These are phyloP conservation scores for Solanum etuberosum DNA, from an alignment of 257 asterid species.

Conservation along the genomic window DNA sequence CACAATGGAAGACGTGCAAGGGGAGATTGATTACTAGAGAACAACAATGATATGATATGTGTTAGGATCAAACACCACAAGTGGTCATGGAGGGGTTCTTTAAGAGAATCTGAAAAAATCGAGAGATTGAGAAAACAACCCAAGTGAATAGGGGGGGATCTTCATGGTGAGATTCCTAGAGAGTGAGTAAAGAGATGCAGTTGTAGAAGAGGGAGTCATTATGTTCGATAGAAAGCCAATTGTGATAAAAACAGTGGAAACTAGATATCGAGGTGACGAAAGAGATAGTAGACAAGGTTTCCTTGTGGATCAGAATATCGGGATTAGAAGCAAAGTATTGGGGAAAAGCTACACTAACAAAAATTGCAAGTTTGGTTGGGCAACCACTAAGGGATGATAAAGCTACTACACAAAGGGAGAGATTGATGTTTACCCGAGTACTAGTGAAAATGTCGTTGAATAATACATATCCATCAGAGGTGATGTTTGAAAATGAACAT, in stretches of 20 bases:
- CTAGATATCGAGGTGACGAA: not conserved
- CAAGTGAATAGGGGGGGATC: not conserved
- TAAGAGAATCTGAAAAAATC: no score
- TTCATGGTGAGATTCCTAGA: not conserved
- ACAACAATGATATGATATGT: no score
- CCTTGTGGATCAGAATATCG: accelerated
- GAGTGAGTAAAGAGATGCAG: no score
- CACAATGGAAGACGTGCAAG: no score
- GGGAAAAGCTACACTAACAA: not conserved
- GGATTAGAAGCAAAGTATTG: not conserved
- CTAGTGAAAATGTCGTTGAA: not conserved
- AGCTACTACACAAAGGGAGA: not conserved
- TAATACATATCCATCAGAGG: not conserved
- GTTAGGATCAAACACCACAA: not conserved
- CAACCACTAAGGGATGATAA: no score
- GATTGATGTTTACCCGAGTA: no score
- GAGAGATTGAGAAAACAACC: not conserved
- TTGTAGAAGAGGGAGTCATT: not conserved
- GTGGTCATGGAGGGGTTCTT: no score
- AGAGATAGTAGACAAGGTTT: not conserved
- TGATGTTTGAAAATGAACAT: not conserved
- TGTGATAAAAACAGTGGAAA: not conserved
- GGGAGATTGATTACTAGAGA: not conserved
- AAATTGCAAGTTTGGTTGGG: not conserved
- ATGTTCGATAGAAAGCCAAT: no score